Evolutionary conservation across 2,329 filamentous ascomycete genomes (phyloP).

Genomic region (Blumeriella jaapii): DNA sequence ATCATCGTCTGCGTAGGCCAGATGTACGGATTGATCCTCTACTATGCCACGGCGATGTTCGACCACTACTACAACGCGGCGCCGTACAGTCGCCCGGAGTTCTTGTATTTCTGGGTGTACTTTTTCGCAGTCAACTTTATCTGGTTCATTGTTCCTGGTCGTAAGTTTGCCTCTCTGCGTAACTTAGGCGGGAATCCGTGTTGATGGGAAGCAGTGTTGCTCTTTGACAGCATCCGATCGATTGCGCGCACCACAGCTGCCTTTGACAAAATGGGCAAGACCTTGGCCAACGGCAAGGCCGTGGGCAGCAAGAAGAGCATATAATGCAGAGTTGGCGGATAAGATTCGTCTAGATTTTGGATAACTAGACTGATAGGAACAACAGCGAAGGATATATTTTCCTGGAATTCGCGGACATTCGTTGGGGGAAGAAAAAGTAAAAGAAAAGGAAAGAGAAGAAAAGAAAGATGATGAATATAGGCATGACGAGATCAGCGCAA

Average conservation of each 20-base stretch:
- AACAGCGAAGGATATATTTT: no score
- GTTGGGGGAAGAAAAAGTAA: neutral
- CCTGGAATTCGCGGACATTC: no score
- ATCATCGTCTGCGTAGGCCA: conserved; percentile 28
- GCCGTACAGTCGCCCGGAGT: conserved; percentile 46
- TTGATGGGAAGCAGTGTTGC: conserved; percentile 4
- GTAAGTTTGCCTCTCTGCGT: conserved; percentile 36
- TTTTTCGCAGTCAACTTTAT: conserved; percentile 50
- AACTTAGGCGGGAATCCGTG: no score
- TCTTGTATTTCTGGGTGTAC: conserved; percentile 52
- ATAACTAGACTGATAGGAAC: no score
- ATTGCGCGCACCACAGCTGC: conserved; percentile 29
- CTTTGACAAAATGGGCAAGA: conserved; percentile 21
- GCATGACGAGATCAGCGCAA: neutral
- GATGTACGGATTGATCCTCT: conserved; percentile 45
- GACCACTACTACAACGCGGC: conserved; percentile 36
- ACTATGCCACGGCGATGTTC: conserved; percentile 47
- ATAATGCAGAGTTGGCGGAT: neutral
- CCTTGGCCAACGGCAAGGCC: conserved; percentile 2
- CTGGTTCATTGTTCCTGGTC: conserved; percentile 45
- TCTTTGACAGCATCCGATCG: conserved; percentile 26
- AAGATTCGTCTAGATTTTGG: no score
- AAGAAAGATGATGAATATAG: neutral
- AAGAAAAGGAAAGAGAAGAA: neutral
- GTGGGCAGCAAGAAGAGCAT: conserved; percentile 3